Percentiles rank a stretch among this genome's conserved stretches.
These are phyloP conservation scores for Gryganskiella cystojenkinii DNA, from an alignment of 192 early-diverging fungal species.

Conservation along the genomic window DNA sequence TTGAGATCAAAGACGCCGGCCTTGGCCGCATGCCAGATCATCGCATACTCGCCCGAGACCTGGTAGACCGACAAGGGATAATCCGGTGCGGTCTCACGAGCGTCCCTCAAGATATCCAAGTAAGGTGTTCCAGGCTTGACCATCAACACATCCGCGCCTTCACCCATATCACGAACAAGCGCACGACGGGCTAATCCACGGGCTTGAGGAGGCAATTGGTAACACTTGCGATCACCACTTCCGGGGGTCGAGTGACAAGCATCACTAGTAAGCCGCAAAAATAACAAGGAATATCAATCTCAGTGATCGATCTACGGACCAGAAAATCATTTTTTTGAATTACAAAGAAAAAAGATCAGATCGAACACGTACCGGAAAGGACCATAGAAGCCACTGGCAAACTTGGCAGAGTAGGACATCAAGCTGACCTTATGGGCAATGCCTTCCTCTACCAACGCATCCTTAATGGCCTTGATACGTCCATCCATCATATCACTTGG, in stretches of 20 bases:
- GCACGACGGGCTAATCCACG: conserved; percentile 94
- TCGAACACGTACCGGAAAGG: conserved; percentile 80
- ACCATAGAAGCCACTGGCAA: conserved; percentile 94
- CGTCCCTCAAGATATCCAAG: conserved; percentile 93
- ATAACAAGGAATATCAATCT: not conserved
- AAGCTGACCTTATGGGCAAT: conserved; percentile 83
- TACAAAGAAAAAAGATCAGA: conserved; percentile 1
- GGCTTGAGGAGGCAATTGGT: conserved; percentile 91
- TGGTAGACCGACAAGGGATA: conserved; percentile 97
- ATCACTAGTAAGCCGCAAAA: conserved; percentile 57
- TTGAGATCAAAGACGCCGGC: conserved; percentile 87
- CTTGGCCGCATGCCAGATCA: conserved; percentile 87
- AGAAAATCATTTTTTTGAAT: conserved; percentile 13
- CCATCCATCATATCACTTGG: conserved; percentile 99
- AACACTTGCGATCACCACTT: conserved; percentile 92
- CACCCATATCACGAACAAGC: conserved; percentile 84
- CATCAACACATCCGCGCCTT: conserved; percentile 98
- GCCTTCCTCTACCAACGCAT: conserved; percentile 77
- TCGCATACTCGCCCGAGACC: conserved; percentile 89
- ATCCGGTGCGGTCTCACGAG: conserved; percentile 78
- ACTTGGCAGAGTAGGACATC: conserved; percentile 98
- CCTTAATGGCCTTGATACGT: conserved; percentile 93
- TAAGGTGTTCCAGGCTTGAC: conserved; percentile 98
- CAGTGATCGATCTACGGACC: not conserved
- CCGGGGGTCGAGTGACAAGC: conserved; percentile 93